Evolutionary conservation across 768 basidiomycete species (phyloP).

Genomic region (Tremella yokohamensis): DNA sequence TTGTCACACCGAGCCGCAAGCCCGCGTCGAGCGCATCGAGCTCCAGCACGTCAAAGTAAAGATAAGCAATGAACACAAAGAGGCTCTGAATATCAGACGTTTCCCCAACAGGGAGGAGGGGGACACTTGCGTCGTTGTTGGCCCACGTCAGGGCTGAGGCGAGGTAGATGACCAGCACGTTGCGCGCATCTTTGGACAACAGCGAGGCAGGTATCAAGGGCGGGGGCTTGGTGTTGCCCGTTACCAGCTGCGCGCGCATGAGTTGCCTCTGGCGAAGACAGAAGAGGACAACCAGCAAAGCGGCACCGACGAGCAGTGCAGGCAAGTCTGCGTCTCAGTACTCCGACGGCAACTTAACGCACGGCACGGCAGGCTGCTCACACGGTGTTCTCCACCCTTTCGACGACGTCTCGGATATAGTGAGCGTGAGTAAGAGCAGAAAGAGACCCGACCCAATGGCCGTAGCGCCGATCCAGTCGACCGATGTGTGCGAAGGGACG

Average conservation of each 20-base stretch:
- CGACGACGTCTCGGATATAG: conserved; percentile 5
- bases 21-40: conserved; percentile 8
- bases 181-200: not conserved
- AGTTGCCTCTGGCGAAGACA: conserved; percentile 3
- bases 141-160: conserved; percentile 6
- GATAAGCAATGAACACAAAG: conserved; percentile 10
- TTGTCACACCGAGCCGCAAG: not conserved
- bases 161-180: conserved; percentile 13
- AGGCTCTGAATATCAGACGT: not conserved
- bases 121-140: conserved; percentile 4
- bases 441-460: conserved; percentile 5
- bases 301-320: conserved; percentile 4
- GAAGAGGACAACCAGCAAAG: conserved; percentile 8
- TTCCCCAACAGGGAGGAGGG: not conserved
- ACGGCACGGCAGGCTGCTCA: not conserved
- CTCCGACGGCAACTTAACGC: not conserved
- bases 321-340: conserved; percentile 11
- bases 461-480: conserved; percentile 17
- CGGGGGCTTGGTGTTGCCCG: conserved; percentile 6
- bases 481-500: not conserved
- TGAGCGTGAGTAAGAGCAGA: conserved; percentile 11
- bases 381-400: conserved; percentile 11
- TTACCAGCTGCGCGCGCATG: not conserved
- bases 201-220: conserved; percentile 5
- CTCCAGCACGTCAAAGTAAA: conserved; percentile 9